Conservation (phyloP, 495 filamentous ascomycete genomes). For the Neurospora hispaniola region DNA sequence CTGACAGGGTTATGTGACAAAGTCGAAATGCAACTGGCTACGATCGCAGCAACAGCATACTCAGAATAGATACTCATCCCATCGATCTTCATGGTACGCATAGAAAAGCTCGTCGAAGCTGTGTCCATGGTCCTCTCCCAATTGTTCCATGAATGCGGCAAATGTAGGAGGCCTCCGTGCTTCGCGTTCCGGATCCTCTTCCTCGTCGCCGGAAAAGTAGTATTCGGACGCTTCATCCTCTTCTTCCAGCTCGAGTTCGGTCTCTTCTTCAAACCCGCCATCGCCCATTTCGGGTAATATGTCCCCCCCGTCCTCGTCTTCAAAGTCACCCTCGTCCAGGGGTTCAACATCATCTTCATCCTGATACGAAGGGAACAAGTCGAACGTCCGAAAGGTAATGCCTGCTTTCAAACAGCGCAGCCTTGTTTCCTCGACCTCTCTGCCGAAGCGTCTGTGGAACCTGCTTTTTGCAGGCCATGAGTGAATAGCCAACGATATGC, state of each 20-base stretch:
- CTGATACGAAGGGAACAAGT: slow-evolving; percentile 20
- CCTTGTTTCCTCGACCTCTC: slow-evolving; percentile 19
- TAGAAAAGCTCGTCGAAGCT: slow-evolving; percentile 23
- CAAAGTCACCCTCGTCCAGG: slow-evolving; percentile 9
- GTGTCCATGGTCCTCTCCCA: slow-evolving; percentile 25
- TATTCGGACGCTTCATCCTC: slow-evolving; percentile 28
- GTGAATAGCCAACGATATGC: slow-evolving; percentile 23
- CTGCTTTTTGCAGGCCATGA: slow-evolving; percentile 25
- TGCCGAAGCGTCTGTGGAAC: slow-evolving; percentile 20
- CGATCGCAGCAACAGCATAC: not conserved
- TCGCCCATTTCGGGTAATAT: not conserved
- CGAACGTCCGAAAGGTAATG: slow-evolving; percentile 21
- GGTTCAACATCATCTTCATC: slow-evolving; percentile 21
- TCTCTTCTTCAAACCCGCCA: slow-evolving; percentile 2
- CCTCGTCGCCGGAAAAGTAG: slow-evolving; percentile 24
- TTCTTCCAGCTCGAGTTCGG: slow-evolving; percentile 22
- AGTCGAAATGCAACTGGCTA: not conserved
- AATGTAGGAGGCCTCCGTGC: slow-evolving; percentile 21
- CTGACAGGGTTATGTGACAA: not conserved
- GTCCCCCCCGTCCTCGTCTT: slow-evolving; percentile 9
- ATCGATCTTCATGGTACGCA: slow-evolving; percentile 25
- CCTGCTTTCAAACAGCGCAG: slow-evolving; percentile 15
- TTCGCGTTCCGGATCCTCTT: slow-evolving; percentile 22
- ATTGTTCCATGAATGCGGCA: slow-evolving; percentile 17
- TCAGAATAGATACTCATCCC: slow-evolving; percentile 28